Evolutionary conservation across 2,329 filamentous ascomycete species (phyloP).

Genomic region (Alternaria sp.): DNA sequence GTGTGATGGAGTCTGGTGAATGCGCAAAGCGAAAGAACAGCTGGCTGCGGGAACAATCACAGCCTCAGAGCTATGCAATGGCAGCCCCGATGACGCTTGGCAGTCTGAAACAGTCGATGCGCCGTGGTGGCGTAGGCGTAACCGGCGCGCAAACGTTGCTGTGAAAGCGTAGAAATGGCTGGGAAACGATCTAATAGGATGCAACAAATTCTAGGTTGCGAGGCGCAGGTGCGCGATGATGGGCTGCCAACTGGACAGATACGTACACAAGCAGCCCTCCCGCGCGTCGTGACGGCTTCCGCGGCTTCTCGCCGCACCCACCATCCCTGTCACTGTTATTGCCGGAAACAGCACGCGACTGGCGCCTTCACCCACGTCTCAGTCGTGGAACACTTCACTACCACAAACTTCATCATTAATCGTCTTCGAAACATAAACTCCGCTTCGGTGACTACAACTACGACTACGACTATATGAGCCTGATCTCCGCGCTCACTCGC

Average conservation of each 20-base stretch:
- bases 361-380: not conserved
- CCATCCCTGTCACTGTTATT: constrained; percentile 10
- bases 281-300: constrained; percentile 16
- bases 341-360: not conserved
- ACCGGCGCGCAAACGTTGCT: not conserved
- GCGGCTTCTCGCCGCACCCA: constrained; percentile 13
- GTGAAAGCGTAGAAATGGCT: not conserved
- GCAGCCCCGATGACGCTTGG: constrained; percentile 36
- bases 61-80: constrained; percentile 40
- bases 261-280: constrained; percentile 8
- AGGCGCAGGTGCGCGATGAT: constrained; percentile 5
- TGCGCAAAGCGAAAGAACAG: constrained; percentile 37
- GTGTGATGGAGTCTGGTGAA: constrained; percentile 20
- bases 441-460: not conserved
- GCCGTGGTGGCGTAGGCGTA: constrained; percentile 20
- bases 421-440: not conserved
- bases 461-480: not conserved
- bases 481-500: not conserved
- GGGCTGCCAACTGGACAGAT: constrained; percentile 10
- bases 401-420: not conserved
- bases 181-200: not conserved
- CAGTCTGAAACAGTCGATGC: constrained; percentile 39
- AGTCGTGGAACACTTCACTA: not conserved
- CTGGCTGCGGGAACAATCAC: constrained; percentile 41
- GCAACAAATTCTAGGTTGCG: not conserved